phyloP scores from a whole-genome alignment of 768 basidiomycete genomes.

The Lentinula boryana region DNA sequence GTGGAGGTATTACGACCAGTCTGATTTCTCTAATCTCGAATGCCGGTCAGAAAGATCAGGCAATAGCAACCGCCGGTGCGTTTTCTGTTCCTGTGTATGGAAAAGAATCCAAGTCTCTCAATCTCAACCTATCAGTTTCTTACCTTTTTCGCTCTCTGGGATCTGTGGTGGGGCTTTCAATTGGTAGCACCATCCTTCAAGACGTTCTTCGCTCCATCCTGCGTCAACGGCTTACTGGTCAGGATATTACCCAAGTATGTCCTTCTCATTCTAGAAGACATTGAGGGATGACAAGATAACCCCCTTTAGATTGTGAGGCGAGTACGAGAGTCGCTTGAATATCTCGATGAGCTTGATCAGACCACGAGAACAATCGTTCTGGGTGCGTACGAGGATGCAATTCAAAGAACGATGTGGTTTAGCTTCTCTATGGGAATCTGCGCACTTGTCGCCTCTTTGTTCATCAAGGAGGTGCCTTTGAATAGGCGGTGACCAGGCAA shows the following conservation, averaged over 20 bases:
- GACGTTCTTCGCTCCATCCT: constrained; percentile 39
- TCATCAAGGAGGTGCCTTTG: constrained; percentile 46
- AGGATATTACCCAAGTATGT: constrained; percentile 49
- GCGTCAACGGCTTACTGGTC: constrained; percentile 27
- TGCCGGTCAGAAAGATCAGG: constrained; percentile 55
- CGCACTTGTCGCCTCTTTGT: constrained; percentile 38
- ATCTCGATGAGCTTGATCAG: constrained; percentile 38
- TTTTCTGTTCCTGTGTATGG: not conserved
- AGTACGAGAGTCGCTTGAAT: constrained; percentile 44
- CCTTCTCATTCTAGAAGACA: not conserved
- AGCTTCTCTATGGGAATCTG: constrained; percentile 33
- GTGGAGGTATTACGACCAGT: constrained; percentile 47
- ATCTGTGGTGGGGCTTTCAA: constrained; percentile 49
- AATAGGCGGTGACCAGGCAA: not conserved
- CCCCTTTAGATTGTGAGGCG: constrained; percentile 36
- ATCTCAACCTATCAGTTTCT: constrained; percentile 31
- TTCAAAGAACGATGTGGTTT: constrained; percentile 44
- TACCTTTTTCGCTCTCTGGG: constrained; percentile 66
- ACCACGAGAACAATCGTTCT: constrained; percentile 30
- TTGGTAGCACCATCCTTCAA: constrained; percentile 54
- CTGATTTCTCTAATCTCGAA: constrained; percentile 59
- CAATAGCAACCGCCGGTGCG: constrained; percentile 58
- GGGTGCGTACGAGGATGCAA: constrained; percentile 36
- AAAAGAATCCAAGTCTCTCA: not conserved
- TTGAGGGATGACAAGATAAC: not conserved